Conservation (phyloP, 352 stramenopile species). For the Globisporangium takayamanum region DNA sequence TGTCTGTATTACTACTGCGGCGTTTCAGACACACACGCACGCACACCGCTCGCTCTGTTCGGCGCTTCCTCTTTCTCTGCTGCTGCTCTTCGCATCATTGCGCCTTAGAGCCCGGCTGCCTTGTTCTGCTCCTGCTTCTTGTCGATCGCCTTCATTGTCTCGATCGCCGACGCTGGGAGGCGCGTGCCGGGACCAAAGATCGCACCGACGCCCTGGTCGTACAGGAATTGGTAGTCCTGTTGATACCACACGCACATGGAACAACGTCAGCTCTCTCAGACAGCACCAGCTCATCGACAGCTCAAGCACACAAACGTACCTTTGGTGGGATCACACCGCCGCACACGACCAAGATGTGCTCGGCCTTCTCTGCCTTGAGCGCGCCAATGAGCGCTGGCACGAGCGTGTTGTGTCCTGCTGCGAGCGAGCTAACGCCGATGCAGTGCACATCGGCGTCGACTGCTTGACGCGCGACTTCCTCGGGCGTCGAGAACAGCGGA, state of each 20-base stretch:
- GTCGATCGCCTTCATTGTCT: constrained; percentile 46
- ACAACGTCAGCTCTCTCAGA: no score
- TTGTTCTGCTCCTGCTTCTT: constrained; percentile 46
- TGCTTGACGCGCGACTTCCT: constrained; percentile 65
- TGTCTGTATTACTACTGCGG: no score
- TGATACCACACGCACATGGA: no score
- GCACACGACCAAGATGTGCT: constrained; percentile 93
- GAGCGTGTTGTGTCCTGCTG: constrained; percentile 94
- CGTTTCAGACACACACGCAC: background rate
- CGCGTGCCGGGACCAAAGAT: constrained; percentile 95
- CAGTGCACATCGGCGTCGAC: constrained; percentile 96
- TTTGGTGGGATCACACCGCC: constrained; percentile 94
- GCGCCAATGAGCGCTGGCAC: constrained; percentile 90
- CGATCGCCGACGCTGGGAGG: constrained; percentile 76
- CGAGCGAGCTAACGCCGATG: constrained; percentile 88
- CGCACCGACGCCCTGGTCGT: constrained; percentile 86
- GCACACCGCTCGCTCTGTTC: no score
- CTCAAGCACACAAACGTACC: constrained; percentile 3
- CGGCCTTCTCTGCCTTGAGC: constrained; percentile 87
- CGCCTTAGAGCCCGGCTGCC: constrained; percentile 25
- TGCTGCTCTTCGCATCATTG: background rate
- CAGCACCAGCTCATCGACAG: background rate
- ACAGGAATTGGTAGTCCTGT: constrained; percentile 95
- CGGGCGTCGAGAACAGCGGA: constrained; percentile 89
- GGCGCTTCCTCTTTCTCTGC: no score